phyloP scores from a whole-genome alignment of 2,329 filamentous ascomycete genomes.

The Penicillium hesseltinei region DNA sequence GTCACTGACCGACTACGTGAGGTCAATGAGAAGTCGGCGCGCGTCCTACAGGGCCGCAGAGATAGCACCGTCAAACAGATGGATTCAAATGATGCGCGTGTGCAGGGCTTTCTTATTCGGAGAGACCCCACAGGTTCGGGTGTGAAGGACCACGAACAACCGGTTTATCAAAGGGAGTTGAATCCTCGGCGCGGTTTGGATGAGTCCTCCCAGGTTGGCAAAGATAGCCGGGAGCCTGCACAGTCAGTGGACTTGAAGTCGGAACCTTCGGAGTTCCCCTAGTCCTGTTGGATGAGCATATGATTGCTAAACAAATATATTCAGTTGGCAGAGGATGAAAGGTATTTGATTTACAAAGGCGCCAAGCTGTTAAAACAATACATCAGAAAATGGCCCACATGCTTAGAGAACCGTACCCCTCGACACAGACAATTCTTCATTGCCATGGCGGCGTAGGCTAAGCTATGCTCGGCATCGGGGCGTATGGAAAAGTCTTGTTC shows the following conservation, averaged over 20 bases:
- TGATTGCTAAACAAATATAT: neutral
- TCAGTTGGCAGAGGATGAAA: no score
- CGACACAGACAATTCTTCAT: no score
- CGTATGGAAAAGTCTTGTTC: no score
- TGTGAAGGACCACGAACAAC: conserved; percentile 44
- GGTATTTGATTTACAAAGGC: no score
- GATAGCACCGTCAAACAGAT: conserved; percentile 52
- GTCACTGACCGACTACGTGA: conserved; percentile 66
- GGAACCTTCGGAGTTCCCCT: neutral
- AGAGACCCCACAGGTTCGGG: conserved; percentile 59
- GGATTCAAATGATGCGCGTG: conserved; percentile 57
- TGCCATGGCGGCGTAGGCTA: no score
- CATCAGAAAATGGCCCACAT: no score
- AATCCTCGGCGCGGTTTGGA: conserved; percentile 16
- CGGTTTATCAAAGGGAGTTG: conserved; percentile 40
- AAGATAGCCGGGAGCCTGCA: neutral
- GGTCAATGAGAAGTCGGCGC: conserved; percentile 64
- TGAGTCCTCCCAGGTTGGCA: neutral
- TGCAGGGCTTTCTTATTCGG: conserved; percentile 74
- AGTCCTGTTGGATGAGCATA: neutral
- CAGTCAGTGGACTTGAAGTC: neutral
- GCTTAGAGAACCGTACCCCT: no score
- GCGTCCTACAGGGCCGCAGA: conserved; percentile 52
- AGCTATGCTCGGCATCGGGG: no score
- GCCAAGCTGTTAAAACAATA: no score